Evolutionary conservation across 2,329 filamentous ascomycete species (phyloP), one percentile per base, ranked within the genome.

Genomic region (Botrytis galanthina): DNA sequence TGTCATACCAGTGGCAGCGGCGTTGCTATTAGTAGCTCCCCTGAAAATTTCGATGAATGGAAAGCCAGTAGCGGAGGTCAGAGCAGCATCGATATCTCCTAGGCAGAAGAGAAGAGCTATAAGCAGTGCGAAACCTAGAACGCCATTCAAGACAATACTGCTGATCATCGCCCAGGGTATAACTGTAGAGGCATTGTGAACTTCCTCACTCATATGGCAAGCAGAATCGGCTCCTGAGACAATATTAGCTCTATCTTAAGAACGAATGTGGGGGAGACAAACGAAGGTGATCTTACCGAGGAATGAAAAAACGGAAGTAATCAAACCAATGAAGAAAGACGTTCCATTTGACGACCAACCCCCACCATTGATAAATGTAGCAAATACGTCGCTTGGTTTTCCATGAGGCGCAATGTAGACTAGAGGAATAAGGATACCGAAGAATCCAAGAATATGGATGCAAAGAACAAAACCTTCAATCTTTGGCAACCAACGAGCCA

Each of bases 31-130:
- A 12, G 84, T 83, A 16, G 84, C 85, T 4, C 86, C 84, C 2
- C 83, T 84, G 74, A 89, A 88, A 60, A 89, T 84, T 37, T 86
- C 83, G 77, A 86, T 83, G 79, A 87, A 84, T 4, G 87, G 84
- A 0, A 83, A 83, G 35, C 72, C 68, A 8, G 84, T 86, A 0
- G 81, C 78, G 0, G 83, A 81, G 7, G 78, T 72, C 6, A 87
- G 79, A 3, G 84, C 80, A 62, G 78, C 78, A 7, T 80, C 80
- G 32, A 83, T 77, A 16, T 79, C 78, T 0, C 77, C 81, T 29
- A 83, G 79, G 6, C 80, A 80, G 26, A 83, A 82, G 32, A 80
- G 77, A 46, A 81, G 79, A 4, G 81, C 79, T 16, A 83, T 72
- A 8, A 83, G 73, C 39, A 82, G 73, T 29, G 82, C 71, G 74